Evolutionary conservation across 2,329 filamentous ascomycete species (phyloP), one percentile per base, ranked within the genome.

Genomic region (Podosphaera xanthii): DNA sequence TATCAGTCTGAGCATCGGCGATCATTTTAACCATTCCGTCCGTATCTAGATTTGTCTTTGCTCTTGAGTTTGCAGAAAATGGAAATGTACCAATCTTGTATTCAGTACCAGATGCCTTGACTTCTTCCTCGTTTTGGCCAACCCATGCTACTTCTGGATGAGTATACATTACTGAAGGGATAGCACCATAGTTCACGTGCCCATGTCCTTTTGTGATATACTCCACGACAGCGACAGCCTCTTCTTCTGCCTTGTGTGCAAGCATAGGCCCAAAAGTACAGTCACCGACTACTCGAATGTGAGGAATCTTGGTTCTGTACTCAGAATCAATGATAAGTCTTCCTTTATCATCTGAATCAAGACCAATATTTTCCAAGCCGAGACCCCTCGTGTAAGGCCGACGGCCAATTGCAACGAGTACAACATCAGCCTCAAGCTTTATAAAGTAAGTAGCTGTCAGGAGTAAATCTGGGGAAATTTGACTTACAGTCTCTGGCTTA

Each of bases 151-250:
- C 92, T 74, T 98, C 92, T 40, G 92, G 92, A 76, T 96, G 85
- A 9, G 92, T 97, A 81, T 98, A 98, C 92, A 98, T 98, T 75
- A 98, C 92, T 40, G 87, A 92, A 64, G 92, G 92, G 70, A 98
- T 98, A 72, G 86, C 87, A 69, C 82, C 87, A 76, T 98, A 98
- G 84, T 98, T 98, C 75, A 98, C 92, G 74, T 98, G 92, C 61
- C 92, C 92, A 73, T 94, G 86, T 65, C 89, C 89, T 79, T 97
- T 97, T 76, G 87, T 91, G 74, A 98, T 92, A 78, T 89, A 97
- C 75, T 98, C 92, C 63, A 97, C 79, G 60, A 84, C 91, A 38
- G 92, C 92, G 63, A 97, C 90, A 61, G 81, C 92, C 75, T 98
- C 92, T 75, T 98, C 92, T 75, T 98, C 92, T 58, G 92, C 92